A percentile compares a stretch with the other conserved stretches of the same genome.
Conservation (phyloP, 2,329 filamentous ascomycete genomes). For the Phialophora tarda region DNA sequence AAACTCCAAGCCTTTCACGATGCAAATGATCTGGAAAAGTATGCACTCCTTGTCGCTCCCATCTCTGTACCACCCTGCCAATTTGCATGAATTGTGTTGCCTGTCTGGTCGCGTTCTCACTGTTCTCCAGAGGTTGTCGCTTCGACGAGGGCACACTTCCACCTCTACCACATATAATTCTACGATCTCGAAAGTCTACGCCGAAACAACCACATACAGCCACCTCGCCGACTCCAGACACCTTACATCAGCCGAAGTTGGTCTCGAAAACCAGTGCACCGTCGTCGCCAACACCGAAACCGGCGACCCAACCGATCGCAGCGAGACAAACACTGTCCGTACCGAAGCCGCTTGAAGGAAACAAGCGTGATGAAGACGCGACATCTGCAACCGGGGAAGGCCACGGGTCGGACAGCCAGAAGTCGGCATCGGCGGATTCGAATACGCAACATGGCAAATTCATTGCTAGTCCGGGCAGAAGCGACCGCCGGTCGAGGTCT, state of each 20-base stretch:
- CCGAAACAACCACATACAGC: constrained; percentile 37
- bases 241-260: constrained; percentile 7
- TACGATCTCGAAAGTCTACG: constrained; percentile 36
- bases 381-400: neutral
- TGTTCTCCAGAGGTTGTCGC: constrained; percentile 56
- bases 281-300: constrained; percentile 17
- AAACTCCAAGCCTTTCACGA: constrained; percentile 62
- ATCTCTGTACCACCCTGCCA: constrained; percentile 21
- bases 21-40: constrained; percentile 64
- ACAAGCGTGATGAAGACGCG: constrained; percentile 4
- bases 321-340: neutral
- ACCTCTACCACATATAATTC: constrained; percentile 43
- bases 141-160: constrained; percentile 63
- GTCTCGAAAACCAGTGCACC: constrained; percentile 3
- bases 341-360: neutral
- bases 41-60: constrained; percentile 44
- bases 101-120: constrained; percentile 26
- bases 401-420: neutral
- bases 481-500: constrained; percentile 10
- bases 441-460: constrained; percentile 15
- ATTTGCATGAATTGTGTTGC: constrained; percentile 16
- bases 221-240: constrained; percentile 7
- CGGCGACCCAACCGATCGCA: constrained; percentile 7
- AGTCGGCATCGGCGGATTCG: neutral
- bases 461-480: neutral